Conservation (phyloP, 75 land plant genomes). For the Picea glauca region DNA sequence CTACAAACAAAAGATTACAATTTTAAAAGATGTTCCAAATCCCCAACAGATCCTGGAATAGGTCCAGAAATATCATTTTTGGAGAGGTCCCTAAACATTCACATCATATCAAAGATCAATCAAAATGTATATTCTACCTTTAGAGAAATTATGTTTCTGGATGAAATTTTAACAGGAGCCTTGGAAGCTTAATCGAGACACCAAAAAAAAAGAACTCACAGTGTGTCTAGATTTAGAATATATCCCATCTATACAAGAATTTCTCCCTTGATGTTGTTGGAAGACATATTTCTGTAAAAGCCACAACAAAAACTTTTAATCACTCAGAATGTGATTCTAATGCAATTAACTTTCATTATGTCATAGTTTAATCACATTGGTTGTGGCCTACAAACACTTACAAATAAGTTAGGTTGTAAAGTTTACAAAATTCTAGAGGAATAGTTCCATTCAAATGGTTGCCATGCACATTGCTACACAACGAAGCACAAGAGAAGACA, state of each 20-base stretch:
- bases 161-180: background rate
- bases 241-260: conserved; percentile 83
- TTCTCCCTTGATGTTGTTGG: conserved; percentile 64
- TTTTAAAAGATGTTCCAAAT: too few relatives aligned
- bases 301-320: background rate
- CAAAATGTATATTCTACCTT: background rate
- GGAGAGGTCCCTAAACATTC: conserved; percentile 62
- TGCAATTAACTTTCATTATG: background rate
- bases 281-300: conserved; percentile 57
- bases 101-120: background rate
- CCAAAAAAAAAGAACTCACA: conserved; percentile 34
- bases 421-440: conserved; percentile 61
- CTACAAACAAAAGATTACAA: conserved; percentile 72
- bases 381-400: conserved; percentile 29
- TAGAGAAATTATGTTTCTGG: background rate
- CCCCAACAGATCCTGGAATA: conserved; percentile 81
- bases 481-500: too few relatives aligned
- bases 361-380: background rate
- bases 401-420: conserved; percentile 88
- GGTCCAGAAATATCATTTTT: conserved; percentile 62
- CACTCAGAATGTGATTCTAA: too few relatives aligned
- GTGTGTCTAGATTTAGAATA: conserved; percentile 78
- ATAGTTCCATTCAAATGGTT: conserved; percentile 81
- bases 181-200: background rate
- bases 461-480: conserved; percentile 58